Conservation (phyloP, 116 monocot genomes). For the Cymodocea nodosa region DNA sequence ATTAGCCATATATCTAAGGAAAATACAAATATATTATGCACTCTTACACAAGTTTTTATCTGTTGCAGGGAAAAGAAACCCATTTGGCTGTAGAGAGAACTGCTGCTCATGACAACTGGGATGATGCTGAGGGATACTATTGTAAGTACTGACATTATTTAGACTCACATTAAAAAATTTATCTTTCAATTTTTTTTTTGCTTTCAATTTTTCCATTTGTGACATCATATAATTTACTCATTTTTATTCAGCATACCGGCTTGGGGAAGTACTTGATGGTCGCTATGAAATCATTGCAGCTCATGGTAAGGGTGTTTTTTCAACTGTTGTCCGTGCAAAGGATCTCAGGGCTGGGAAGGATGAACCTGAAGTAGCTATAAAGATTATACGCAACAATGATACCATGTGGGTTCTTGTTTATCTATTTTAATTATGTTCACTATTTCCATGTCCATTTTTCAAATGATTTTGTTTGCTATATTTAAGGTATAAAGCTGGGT, state of each 20-base stretch:
- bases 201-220: neutral
- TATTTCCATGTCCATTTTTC: neutral
- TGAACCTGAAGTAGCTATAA: conserved; percentile 92
- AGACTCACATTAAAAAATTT: too few species aligned
- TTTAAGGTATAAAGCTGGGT: conserved; percentile 82
- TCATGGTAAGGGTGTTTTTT: conserved; percentile 99
- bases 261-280: conserved; percentile 93
- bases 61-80: conserved; percentile 64
- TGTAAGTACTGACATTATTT: conserved; percentile 37
- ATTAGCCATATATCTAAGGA: too few species aligned
- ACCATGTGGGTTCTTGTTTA: conserved; percentile 57
- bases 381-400: conserved; percentile 98
- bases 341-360: conserved; percentile 79
- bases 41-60: neutral
- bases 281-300: conserved; percentile 94
- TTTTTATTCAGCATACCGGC: conserved; percentile 45
- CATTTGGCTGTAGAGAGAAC: conserved; percentile 48
- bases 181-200: neutral
- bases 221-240: neutral
- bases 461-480: neutral
- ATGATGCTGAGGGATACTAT: conserved; percentile 97
- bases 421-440: neutral
- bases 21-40: too few species aligned
- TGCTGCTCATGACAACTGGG: conserved; percentile 95
- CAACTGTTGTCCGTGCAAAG: conserved; percentile 97